Evolutionary conservation across 2,329 filamentous ascomycete genomes (phyloP), one percentile per base, ranked within the genome.

Genomic region (Fusarium siculi): DNA sequence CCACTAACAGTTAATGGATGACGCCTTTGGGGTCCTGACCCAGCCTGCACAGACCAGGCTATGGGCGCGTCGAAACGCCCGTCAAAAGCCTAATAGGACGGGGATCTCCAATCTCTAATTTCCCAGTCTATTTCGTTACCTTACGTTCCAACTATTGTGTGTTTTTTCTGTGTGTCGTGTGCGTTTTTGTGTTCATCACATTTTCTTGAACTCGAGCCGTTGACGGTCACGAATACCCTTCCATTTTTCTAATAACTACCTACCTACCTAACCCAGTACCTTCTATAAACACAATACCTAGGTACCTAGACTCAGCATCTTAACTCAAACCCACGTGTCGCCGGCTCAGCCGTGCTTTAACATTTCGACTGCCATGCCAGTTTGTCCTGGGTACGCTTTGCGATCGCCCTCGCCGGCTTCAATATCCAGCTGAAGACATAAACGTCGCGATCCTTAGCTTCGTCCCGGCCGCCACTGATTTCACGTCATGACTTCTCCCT

Each of bases 401-500:
- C 74, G 68, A 73, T 74, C 68, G 68, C 74, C 59, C 67, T 78
- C 71, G 67, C 69, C 69, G 67, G 68, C 67, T 67, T 63, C 65
- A 68, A 76, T 61, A 73, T 63, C 70, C 57, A 50, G 70, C 57
- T 71, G 70, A 73, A 73, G 46, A 59, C 43, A 50, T 57, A 60
- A 47, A 62, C 57, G 36, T 40, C 59, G 60, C 50, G 62, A 56
- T 69, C 66, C 47, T 63, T 40, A 43, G 58, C 47, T n/a, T 60
- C 50, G 39, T 44, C 56, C 62, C 30, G 32, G 39, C 34, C 42
- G 58, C 66, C 52, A 46, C 55, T 57, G 63, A 28, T 42, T 21
- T 44, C 50, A 69, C 75, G 76, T 68, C 76, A 78, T 78, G 76
- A 72, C 75, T 62, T 74, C 76, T 67, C 69, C 76, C 53, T 78